Percentiles rank a stretch among this genome's conserved stretches.
Evolutionary conservation across 805 yeast species (phyloP).

Genomic region (Yueomyces sp.): DNA sequence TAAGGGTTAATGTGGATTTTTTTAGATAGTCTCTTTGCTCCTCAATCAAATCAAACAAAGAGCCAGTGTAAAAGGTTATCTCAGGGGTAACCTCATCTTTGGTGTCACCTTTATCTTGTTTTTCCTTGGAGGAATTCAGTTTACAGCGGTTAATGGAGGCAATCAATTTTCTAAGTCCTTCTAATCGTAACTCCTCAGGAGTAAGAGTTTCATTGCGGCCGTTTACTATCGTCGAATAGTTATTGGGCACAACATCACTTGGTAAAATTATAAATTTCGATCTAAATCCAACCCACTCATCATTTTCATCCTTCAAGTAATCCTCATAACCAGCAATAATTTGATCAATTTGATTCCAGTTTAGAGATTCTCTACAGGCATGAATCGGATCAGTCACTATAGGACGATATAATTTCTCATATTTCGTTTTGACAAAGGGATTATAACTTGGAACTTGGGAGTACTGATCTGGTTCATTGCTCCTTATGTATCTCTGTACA

Average conservation of each 20-base stretch:
- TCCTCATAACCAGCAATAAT: slow-evolving; percentile 85
- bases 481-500: slow-evolving; percentile 58
- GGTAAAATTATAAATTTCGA: slow-evolving; percentile 82
- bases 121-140: slow-evolving; percentile 32
- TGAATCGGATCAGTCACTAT: slow-evolving; percentile 44
- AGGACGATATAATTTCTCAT: slow-evolving; percentile 50
- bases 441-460: slow-evolving; percentile 28
- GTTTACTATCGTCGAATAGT: slow-evolving; percentile 25
- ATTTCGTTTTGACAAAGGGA: slow-evolving; percentile 62
- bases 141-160: slow-evolving; percentile 46
- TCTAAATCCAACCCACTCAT: slow-evolving; percentile 41
- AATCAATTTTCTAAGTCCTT: slow-evolving; percentile 66
- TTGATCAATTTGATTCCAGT: slow-evolving; percentile 91
- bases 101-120: slow-evolving; percentile 19
- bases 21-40: slow-evolving; percentile 34
- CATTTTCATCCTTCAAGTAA: slow-evolving; percentile 32
- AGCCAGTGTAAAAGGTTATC: slow-evolving; percentile 78
- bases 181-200: slow-evolving; percentile 84
- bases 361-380: slow-evolving; percentile 40
- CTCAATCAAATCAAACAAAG: slow-evolving; percentile 50
- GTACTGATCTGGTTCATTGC: slow-evolving; percentile 21
- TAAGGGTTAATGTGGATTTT: slow-evolving; percentile 19
- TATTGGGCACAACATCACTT: slow-evolving; percentile 46
- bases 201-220: slow-evolving; percentile 48
- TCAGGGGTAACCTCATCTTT: slow-evolving; percentile 52